Evolutionary conservation across 1,284 basidiomycete genomes (phyloP).

Genomic region (Salmacisia buchloeana): DNA sequence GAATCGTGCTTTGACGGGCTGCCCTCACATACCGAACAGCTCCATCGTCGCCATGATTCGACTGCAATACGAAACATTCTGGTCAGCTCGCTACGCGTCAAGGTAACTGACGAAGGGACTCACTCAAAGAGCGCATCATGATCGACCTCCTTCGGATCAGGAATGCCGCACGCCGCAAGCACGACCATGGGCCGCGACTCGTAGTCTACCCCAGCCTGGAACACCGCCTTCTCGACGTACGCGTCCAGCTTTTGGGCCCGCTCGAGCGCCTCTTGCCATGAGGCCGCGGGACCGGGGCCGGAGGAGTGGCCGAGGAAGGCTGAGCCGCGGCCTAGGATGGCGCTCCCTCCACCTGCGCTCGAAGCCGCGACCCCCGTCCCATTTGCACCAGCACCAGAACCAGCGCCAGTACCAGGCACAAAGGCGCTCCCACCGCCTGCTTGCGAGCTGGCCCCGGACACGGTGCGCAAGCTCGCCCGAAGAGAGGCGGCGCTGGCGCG

Average conservation of each 20-base stretch:
- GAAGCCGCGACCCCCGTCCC: neutral
- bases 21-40: constrained; percentile 20
- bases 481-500: neutral
- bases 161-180: constrained; percentile 70
- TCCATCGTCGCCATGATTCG: constrained; percentile 40
- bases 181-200: constrained; percentile 85
- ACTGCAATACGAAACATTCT: neutral
- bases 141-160: constrained; percentile 67
- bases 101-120: constrained; percentile 45
- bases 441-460: neutral
- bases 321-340: constrained; percentile 7
- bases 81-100: neutral
- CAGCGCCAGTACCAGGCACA: neutral
- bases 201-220: constrained; percentile 78
- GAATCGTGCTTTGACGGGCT: constrained; percentile 45
- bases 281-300: constrained; percentile 31
- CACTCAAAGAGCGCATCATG: constrained; percentile 72
- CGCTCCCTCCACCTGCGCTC: neutral
- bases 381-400: too few species aligned
- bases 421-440: neutral
- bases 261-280: constrained; percentile 32
- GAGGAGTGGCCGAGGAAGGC: constrained; percentile 4
- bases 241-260: constrained; percentile 53
- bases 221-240: constrained; percentile 67
- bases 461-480: neutral